Evolutionary conservation across 2,329 filamentous ascomycete genomes (phyloP), one percentile per base, ranked within the genome.

Genomic region (Fusarium buharicum): DNA sequence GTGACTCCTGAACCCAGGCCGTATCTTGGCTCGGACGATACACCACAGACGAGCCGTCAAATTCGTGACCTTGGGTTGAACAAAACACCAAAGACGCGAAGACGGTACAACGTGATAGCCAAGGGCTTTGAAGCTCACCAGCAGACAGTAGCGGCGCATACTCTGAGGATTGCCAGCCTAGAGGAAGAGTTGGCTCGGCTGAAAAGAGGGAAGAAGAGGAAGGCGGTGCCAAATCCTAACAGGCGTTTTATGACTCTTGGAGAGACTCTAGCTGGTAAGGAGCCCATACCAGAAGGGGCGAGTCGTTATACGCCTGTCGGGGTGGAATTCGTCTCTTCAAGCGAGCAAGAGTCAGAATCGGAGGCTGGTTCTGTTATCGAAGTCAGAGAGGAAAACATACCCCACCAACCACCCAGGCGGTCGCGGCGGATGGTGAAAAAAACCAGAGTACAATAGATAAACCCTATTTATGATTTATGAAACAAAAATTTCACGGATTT

Each of bases 121-220:
- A 33, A n/a, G 14, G 31, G 18, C 31, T 46, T 27, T 46, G n/a
- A 46, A n/a, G 33, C 43, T 16, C 31, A 48, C 12, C 13, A 39
- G 16, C n/a, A 37, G 38, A 52, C 18, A 13, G 16, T 57, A 12
- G 54, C 54, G 7, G n/a, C 38, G 28, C 48, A 48, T 28, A 45
- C 13, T 5, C 18, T 14, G 20, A 18, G 48, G 30, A 52, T 57
- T 48, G 24, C 47, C 17, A 51, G 54, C 17, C 40, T 57, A 38
- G 41, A 57, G 50, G 55, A 58, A 30, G 31, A 58, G 40, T 10
- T 58, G n/a, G 43, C 38, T 40, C 44, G 34, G 14, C 27, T 58
- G 37, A 43, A 28, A 12, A 38, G 55, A 58, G 49, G 55, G 38
- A 55, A 59, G 50, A 59, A 59, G 37, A 55, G 55, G 34, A 59